A percentile compares a stretch with the other conserved stretches of the same genome.
Conservation (phyloP, 805 yeast species). For the Yarrowia alimentaria region DNA sequence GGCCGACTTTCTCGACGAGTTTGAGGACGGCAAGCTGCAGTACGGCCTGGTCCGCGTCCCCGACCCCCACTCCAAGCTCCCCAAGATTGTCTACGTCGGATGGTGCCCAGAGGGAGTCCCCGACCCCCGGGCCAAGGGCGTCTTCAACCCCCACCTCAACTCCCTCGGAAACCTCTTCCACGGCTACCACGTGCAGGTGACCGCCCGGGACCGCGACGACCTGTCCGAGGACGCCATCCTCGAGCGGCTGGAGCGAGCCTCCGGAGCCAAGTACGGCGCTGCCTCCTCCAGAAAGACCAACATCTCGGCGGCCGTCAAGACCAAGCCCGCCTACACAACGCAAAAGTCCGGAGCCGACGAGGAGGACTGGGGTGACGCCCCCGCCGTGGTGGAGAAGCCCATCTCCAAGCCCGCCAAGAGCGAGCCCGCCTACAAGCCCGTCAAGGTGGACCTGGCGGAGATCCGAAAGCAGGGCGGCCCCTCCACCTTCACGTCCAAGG, state of each 20-base stretch:
- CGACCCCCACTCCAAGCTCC: constrained; percentile 89
- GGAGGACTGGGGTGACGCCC: constrained; percentile 70
- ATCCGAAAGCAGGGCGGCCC: constrained; percentile 48
- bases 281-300: constrained; percentile 32
- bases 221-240: constrained; percentile 74
- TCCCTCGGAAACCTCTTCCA: constrained; percentile 43
- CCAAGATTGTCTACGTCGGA: constrained; percentile 79
- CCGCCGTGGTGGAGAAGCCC: constrained; percentile 37
- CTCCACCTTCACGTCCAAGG: constrained; percentile 13
- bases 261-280: constrained; percentile 91
- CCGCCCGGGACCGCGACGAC: constrained; percentile 94
- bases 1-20: constrained; percentile 72
- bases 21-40: constrained; percentile 84
- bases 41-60: constrained; percentile 85
- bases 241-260: constrained; percentile 77
- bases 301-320: constrained; percentile 38
- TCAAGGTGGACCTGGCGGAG: constrained; percentile 58
- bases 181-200: constrained; percentile 93
- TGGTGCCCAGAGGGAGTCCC: constrained; percentile 96
- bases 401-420: constrained; percentile 40
- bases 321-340: constrained; percentile 42
- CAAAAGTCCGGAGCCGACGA: constrained; percentile 43
- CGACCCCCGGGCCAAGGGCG: constrained; percentile 43
- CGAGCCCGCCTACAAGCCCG: constrained; percentile 65
- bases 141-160: constrained; percentile 45